Evolutionary conservation across 805 yeast species (phyloP).

Genomic region (Martiniozyma abietophila): DNA sequence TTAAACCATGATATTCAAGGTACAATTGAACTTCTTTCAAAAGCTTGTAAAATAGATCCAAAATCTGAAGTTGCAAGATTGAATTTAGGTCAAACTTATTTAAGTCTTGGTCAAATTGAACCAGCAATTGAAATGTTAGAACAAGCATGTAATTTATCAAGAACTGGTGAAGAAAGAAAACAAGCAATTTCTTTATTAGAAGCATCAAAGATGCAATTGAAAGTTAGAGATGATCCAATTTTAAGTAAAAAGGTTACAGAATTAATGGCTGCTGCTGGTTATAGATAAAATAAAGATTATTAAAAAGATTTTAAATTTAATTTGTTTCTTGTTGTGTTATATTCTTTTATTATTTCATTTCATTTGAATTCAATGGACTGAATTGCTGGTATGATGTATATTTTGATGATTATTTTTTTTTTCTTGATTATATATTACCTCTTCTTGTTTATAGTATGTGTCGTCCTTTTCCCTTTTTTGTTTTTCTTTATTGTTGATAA

Average conservation of each 20-base stretch:
- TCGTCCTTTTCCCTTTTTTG: no score
- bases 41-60: conserved; percentile 79
- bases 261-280: conserved; percentile 31
- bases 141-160: conserved; percentile 71
- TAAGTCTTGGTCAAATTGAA: conserved; percentile 74
- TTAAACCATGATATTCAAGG: conserved; percentile 45
- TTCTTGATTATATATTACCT: no score
- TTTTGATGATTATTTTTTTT: no score
- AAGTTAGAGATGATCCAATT: conserved; percentile 61
- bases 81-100: conserved; percentile 83
- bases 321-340: no score
- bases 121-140: conserved; percentile 79
- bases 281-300: no score
- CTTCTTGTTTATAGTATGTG: no score
- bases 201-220: conserved; percentile 84
- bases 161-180: conserved; percentile 77
- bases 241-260: conserved; percentile 56
- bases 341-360: no score
- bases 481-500: no score
- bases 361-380: no score
- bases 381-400: no score
- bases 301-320: no score
- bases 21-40: conserved; percentile 56
- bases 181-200: conserved; percentile 89
- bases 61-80: conserved; percentile 82